Evolutionary conservation across 1,284 basidiomycete genomes (phyloP).

Genomic region (Melampsora larici-populina): DNA sequence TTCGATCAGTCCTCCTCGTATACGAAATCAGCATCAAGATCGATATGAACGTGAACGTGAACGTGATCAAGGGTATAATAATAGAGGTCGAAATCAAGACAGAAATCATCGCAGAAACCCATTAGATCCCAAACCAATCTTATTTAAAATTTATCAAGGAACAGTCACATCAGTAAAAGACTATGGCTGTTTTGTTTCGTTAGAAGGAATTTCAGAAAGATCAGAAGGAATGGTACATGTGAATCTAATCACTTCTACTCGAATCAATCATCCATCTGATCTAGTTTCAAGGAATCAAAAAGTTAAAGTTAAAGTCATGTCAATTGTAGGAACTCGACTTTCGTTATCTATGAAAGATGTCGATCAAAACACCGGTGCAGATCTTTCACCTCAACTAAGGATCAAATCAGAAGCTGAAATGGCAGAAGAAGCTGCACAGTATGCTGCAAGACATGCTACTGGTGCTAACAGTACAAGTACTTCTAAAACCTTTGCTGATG

Average conservation of each 20-base stretch:
- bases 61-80: slow-evolving; percentile 42
- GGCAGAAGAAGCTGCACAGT: slow-evolving; percentile 67
- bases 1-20: slow-evolving; percentile 56
- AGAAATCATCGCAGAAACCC: slow-evolving; percentile 3
- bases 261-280: slow-evolving; percentile 82
- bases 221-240: slow-evolving; percentile 95
- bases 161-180: slow-evolving; percentile 82
- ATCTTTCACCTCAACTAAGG: slow-evolving; percentile 86
- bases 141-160: slow-evolving; percentile 94
- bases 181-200: slow-evolving; percentile 86
- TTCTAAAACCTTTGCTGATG: slow-evolving; percentile 46
- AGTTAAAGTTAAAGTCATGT: slow-evolving; percentile 95
- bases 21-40: slow-evolving; percentile 47
- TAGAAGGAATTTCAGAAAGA: slow-evolving; percentile 80
- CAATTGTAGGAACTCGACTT: slow-evolving; percentile 73
- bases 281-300: slow-evolving; percentile 75
- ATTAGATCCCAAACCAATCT: slow-evolving; percentile 61
- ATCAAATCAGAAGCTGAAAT: slow-evolving; percentile 90
- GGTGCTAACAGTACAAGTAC: slow-evolving; percentile 55
- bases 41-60: slow-evolving; percentile 47
- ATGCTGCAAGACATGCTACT: slow-evolving; percentile 61
- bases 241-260: slow-evolving; percentile 78
- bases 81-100: slow-evolving; percentile 43
- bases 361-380: slow-evolving; percentile 81
- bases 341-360: slow-evolving; percentile 96